Percentiles rank a stretch among this genome's conserved stretches.
phyloP scores from a whole-genome alignment of 768 basidiomycete genomes.

The Hemileccinum rubropunctum region DNA sequence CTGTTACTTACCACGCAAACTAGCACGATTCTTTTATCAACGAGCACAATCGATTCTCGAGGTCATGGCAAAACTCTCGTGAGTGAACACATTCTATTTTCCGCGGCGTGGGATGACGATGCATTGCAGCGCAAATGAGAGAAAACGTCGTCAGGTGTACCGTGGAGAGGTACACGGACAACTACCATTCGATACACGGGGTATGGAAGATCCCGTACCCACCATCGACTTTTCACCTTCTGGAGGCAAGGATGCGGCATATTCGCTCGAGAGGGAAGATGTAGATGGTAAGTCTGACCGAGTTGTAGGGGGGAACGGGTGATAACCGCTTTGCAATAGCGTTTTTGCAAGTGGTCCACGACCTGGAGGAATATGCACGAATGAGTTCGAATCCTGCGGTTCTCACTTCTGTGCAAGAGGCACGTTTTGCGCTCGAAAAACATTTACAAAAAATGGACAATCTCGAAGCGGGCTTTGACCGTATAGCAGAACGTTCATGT shows the following conservation, averaged over 20 bases:
- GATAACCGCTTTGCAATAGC: conserved; percentile 36
- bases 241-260: conserved; percentile 57
- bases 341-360: conserved; percentile 59
- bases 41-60: conserved; percentile 80
- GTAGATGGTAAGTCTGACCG: conserved; percentile 67
- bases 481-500: conserved; percentile 84
- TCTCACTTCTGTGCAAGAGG: conserved; percentile 57
- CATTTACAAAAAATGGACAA: conserved; percentile 75
- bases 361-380: conserved; percentile 57
- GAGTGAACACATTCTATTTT: conserved; percentile 29
- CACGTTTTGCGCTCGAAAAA: conserved; percentile 61
- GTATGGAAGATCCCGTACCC: conserved; percentile 80
- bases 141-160: conserved; percentile 82
- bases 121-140: conserved; percentile 61
- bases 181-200: conserved; percentile 80
- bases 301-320: conserved; percentile 11
- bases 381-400: conserved; percentile 45
- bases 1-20: conserved; percentile 3
- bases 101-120: conserved; percentile 1
- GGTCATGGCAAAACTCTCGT: conserved; percentile 87
- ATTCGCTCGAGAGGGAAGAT: conserved; percentile 66
- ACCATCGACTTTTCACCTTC: conserved; percentile 76
- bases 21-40: conserved; percentile 78
- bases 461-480: conserved; percentile 78
- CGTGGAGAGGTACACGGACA: conserved; percentile 80